Base-by-base conservation (phyloP, 306 rosid genomes). In the Rosa rugosa region DNA sequence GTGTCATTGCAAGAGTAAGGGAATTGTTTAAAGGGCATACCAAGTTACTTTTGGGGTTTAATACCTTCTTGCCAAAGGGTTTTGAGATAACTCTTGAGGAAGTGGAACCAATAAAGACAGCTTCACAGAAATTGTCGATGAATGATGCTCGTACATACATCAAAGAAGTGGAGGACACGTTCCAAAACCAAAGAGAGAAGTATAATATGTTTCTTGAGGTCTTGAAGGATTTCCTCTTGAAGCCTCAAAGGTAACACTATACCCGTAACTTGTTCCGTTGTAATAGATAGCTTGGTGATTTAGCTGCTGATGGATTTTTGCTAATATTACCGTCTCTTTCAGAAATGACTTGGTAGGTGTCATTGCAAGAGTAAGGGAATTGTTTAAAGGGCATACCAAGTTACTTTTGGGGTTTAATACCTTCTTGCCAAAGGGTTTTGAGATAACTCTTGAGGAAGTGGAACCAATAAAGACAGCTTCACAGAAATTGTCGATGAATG, bases 41-140 rank as follows among this genome's bases (percentile, higher is more conserved):
- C 62, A 85, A 93, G 81, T 86, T 96, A 87, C 93, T 93, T 84
- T 86, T 96, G 83, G 99, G 99, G 69, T 96, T 96, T 66, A 96
- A 96, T 86, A 93, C 96, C 76, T 96, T 96, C 87, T 77, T 96
- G 89, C 99, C 99, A 13, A 96, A 93, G 86, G 99, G 99, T 14
- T 96, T 79, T 83, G 99, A 90, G 86, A 96, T 96, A 80, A 96
- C 98, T 14, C 90, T 90, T 14, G 98, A 93, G 11, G 98, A 91
- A 51, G 36, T 31, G 36, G 36, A 31, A 31, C 3, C 3, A 31
- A 31, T 31, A 31, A 31, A 31, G 36, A 31, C 36, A 31, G 77
- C 88, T 47, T 83, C 95, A 17, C 96, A 91, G 85, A 89, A 91
- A 75, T 79, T 91, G 78, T 91, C 98, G 11, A 89, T 97, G 38